phyloP scores from a whole-genome alignment of 768 basidiomycete genomes.

The Mycena floridula region DNA sequence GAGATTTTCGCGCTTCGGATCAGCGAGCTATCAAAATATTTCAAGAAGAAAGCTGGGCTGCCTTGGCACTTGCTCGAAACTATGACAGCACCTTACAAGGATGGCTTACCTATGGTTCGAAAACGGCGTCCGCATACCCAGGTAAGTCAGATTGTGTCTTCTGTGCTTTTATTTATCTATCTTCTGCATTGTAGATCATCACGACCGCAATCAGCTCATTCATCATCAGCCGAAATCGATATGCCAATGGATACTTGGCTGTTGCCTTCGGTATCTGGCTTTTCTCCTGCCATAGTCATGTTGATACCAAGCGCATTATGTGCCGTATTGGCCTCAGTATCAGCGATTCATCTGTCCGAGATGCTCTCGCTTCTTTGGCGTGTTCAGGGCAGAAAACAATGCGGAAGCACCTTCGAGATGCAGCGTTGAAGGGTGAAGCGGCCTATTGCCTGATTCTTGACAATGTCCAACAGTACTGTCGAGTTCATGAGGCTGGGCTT shows the following conservation, averaged over 20 bases:
- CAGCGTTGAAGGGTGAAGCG: neutral
- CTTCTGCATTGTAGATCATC: constrained; percentile 15
- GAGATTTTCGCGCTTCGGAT: constrained; percentile 11
- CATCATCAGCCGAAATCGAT: constrained; percentile 11
- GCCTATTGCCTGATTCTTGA: neutral
- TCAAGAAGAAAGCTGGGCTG: constrained; percentile 6
- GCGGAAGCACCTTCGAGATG: neutral
- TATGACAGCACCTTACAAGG: constrained; percentile 10
- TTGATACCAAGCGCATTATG: constrained; percentile 16
- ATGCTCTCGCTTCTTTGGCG: constrained; percentile 12
- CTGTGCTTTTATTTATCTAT: neutral
- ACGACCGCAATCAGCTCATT: constrained; percentile 16
- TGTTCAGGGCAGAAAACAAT: constrained; percentile 5
- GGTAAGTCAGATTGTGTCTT: constrained; percentile 7
- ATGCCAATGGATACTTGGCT: constrained; percentile 17
- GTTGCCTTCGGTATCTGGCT: no score
- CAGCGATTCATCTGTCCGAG: constrained; percentile 10
- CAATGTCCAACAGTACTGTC: neutral
- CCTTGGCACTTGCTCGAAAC: no score
- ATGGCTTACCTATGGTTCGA: constrained; percentile 9
- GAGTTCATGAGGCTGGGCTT: neutral
- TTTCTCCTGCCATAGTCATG: no score
- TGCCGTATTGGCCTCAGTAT: constrained; percentile 14
- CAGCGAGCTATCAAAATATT: constrained; percentile 7
- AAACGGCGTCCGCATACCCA: constrained; percentile 14